Evolutionary conservation across 768 basidiomycete genomes (phyloP), one percentile per base, ranked within the genome.

Genomic region (Rhodocollybia butyracea): DNA sequence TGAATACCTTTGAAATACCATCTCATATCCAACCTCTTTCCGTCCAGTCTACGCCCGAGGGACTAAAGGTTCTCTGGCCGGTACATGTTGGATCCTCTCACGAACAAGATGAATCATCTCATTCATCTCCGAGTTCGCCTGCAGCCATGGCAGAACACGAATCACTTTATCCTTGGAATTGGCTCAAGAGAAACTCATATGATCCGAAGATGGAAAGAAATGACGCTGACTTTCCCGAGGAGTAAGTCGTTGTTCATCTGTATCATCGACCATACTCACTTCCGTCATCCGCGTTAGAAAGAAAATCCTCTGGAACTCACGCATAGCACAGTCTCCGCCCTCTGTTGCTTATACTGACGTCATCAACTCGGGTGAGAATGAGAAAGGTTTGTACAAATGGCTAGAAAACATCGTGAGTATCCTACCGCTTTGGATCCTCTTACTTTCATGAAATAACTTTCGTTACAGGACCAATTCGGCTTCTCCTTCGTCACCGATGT

Each of bases 121-220:
- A 26, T 22, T 11, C 22, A 15, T 12, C 19, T 22, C 29, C 19
- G 21, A 51, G 19, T 5, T 8, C 26, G 10, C 21, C 19, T 21
- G 86, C 82, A 84, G 83, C 81, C 13, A 21, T 10, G 48, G n/a
- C n/a, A n/a, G n/a, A 50, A 1, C 95, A 98, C 65, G 69, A 78
- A n/a, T 95, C 94, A 0, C 60, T 87, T 47, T 98, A 91, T 64
- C 93, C 95, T 0, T 93, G 92, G 88, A 73, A 81, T 34, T 96
- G 94, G 88, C 78, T 98, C 3, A 77, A 78, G 63, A 66, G 71
- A 58, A 84, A 92, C 58, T 85, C 91, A 3, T 96, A 95, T 65
- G 89, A 94, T 64, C 91, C 93, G 8, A 76, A 80, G 2, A 64
- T 78, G 38, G 61, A 64, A 53, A 64, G 57, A 59, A 64, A 56